Conservation (phyloP, 2,329 filamentous ascomycete genomes). For the Trichoderma aggressivum region DNA sequence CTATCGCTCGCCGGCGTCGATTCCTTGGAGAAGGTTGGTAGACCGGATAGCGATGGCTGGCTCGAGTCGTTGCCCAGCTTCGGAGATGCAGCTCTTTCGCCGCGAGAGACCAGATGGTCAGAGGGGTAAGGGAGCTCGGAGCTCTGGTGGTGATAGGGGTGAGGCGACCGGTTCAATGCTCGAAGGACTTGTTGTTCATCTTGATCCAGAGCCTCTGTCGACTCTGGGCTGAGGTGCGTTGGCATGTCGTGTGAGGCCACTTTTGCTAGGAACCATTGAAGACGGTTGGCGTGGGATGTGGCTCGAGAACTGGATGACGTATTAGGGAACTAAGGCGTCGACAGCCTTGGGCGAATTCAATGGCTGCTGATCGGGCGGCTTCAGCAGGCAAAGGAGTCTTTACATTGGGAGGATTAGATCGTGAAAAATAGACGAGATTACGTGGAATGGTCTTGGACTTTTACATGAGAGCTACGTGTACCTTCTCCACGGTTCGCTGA, state of each 20-base stretch:
- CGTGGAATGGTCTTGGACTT: neutral
- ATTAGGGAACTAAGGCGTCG: neutral
- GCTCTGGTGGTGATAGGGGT: conserved; percentile 63
- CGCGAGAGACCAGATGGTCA: conserved; percentile 34
- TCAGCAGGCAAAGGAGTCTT: neutral
- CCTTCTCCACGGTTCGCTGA: neutral
- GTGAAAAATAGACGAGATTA: neutral
- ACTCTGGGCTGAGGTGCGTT: conserved; percentile 40
- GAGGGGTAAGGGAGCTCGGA: conserved; percentile 49
- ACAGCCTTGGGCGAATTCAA: neutral
- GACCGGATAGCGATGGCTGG: conserved; percentile 24
- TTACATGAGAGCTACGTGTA: conserved; percentile 18
- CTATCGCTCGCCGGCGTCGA: conserved; percentile 74
- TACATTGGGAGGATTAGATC: neutral
- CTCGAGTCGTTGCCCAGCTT: conserved; percentile 22
- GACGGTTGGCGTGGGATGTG: conserved; percentile 14
- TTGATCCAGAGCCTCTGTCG: conserved; percentile 32
- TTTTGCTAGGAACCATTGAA: conserved; percentile 29
- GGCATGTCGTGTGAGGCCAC: conserved; percentile 42
- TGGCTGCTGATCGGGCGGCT: neutral
- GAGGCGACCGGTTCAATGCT: conserved; percentile 58
- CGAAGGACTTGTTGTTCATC: conserved; percentile 42
- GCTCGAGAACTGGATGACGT: conserved; percentile 11
- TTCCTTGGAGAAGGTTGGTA: conserved; percentile 43
- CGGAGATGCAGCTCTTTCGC: conserved; percentile 20